phyloP scores from a whole-genome alignment of 108 stramenopile species.

The Fragilaria radians region DNA sequence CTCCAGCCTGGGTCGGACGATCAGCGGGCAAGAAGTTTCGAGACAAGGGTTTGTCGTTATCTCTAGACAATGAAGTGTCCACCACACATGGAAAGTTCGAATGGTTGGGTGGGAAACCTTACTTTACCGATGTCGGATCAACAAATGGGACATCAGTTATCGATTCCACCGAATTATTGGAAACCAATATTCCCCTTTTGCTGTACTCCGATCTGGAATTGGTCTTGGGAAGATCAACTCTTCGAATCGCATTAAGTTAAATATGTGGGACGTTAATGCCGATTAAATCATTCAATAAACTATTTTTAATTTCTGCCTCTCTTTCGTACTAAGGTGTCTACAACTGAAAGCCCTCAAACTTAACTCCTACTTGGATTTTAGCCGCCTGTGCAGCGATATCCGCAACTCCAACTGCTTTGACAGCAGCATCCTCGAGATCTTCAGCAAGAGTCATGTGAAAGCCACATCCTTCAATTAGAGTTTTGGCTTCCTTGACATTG shows the following conservation, averaged over 20 bases:
- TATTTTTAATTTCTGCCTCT: too few species aligned
- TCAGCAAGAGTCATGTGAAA: constrained; percentile 53
- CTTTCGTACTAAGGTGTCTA: constrained; percentile 20
- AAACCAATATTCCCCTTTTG: constrained; percentile 27
- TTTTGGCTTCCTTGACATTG: constrained; percentile 85
- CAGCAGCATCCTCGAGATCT: constrained; percentile 91
- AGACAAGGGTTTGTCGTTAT: constrained; percentile 57
- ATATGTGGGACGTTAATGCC: too few species aligned
- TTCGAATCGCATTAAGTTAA: constrained; percentile 21
- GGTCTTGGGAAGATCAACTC: constrained; percentile 29
- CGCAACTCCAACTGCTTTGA: constrained; percentile 83
- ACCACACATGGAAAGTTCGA: constrained; percentile 80
- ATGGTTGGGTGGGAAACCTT: constrained; percentile 24
- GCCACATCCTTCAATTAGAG: constrained; percentile 68
- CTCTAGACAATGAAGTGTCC: constrained; percentile 70
- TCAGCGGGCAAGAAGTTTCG: constrained; percentile 71
- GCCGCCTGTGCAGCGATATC: constrained; percentile 67
- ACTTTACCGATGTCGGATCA: constrained; percentile 70
- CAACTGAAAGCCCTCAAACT: constrained; percentile 59
- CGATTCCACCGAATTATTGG: constrained; percentile 24
- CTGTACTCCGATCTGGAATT: constrained; percentile 45
- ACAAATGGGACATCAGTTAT: constrained; percentile 56
- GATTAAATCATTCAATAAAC: too few species aligned
- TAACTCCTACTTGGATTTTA: constrained; percentile 59
- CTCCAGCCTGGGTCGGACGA: constrained; percentile 54